Evolutionary conservation across 768 basidiomycete genomes (phyloP).

Genomic region (Auricularia sp.): DNA sequence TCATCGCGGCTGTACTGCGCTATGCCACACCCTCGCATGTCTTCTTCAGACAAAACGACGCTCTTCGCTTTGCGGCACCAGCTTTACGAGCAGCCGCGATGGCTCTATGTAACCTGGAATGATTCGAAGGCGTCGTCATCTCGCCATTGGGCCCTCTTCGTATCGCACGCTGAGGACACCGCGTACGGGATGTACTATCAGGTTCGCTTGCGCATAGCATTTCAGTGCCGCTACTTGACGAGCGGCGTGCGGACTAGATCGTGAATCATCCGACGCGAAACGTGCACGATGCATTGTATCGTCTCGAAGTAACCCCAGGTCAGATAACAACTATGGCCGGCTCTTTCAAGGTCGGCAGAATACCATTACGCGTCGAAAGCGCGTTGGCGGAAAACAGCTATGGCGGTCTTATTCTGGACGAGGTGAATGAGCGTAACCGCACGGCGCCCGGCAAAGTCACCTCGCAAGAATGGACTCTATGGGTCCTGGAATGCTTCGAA

Average conservation of each 20-base stretch:
- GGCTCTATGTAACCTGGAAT: background rate
- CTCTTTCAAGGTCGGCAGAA: background rate
- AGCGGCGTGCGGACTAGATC: background rate
- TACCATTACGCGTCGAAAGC: background rate
- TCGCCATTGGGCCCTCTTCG: background rate
- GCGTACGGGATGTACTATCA: background rate
- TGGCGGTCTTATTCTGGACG: background rate
- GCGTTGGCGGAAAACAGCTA: background rate
- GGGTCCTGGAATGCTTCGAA: background rate
- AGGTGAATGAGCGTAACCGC: background rate
- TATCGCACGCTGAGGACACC: background rate
- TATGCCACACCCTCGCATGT: background rate
- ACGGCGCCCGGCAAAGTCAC: background rate
- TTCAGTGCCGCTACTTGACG: background rate
- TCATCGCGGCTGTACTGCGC: background rate
- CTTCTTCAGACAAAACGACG: background rate
- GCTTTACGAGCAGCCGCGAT: conserved; percentile 1
- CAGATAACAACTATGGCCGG: background rate
- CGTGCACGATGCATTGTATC: background rate
- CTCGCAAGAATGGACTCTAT: background rate
- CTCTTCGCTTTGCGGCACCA: background rate
- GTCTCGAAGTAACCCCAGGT: background rate
- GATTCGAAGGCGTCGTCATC: background rate
- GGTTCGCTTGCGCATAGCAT: background rate
- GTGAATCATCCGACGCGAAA: background rate